Percentiles rank a stretch among this genome's conserved stretches.
phyloP scores from a whole-genome alignment of 495 filamentous ascomycete species.

The Penicillium ucsense region DNA sequence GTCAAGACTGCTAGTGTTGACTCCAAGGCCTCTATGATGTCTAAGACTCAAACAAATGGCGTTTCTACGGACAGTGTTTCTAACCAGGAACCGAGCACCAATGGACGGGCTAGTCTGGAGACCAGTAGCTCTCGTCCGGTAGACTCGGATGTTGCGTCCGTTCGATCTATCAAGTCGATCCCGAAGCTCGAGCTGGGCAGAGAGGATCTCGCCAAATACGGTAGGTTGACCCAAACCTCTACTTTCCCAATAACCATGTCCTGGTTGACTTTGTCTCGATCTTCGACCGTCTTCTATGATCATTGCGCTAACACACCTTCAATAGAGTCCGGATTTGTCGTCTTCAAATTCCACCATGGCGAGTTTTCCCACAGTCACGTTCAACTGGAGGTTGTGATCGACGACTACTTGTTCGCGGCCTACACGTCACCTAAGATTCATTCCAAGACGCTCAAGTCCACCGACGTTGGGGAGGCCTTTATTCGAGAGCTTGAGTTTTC shows the following conservation, averaged over 20 bases:
- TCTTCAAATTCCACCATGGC: conserved; percentile 88
- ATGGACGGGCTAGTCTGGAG: conserved; percentile 29
- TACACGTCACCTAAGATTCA: conserved; percentile 71
- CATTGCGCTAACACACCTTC: conserved; percentile 10
- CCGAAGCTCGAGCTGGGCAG: conserved; percentile 70
- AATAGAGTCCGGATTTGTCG: conserved; percentile 77
- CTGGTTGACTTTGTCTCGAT: not conserved
- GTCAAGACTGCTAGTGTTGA: conserved; percentile 23
- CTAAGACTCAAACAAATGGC: conserved; percentile 16
- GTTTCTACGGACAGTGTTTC: conserved; percentile 12
- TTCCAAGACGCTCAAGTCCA: conserved; percentile 54
- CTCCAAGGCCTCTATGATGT: conserved; percentile 22
- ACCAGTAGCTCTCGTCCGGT: conserved; percentile 20
- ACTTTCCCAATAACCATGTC: not conserved
- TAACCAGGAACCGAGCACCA: conserved; percentile 21
- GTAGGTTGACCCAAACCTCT: conserved; percentile 23
- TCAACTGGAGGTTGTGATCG: conserved; percentile 81
- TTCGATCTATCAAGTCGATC: conserved; percentile 39
- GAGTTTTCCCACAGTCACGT: conserved; percentile 66
- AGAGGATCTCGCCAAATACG: conserved; percentile 71
- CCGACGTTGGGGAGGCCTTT: conserved; percentile 91
- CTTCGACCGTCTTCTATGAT: no score
- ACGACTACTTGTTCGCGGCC: conserved; percentile 87
- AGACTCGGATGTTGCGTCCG: conserved; percentile 29
- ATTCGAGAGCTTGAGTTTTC: conserved; percentile 95